A percentile compares a stretch with the other conserved stretches of the same genome.
Conservation (phyloP, 169 alveolate genomes). For the Ichthyophthirius multifiliis region DNA sequence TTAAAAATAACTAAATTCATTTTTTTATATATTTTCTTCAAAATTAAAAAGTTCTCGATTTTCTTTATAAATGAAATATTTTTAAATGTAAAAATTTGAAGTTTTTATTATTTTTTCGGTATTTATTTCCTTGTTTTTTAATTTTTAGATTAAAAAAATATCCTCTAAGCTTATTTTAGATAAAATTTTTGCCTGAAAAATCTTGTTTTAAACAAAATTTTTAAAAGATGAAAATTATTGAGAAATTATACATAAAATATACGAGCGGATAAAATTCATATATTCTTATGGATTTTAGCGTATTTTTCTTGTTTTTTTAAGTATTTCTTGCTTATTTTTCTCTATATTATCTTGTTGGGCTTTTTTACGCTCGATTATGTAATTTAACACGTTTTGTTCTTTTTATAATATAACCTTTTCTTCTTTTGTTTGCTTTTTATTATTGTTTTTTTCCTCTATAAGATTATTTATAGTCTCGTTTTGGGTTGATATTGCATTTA, state of each 20-base stretch:
- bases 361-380: too few relatives aligned
- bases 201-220: background rate
- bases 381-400: too few relatives aligned
- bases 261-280: background rate
- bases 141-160: background rate
- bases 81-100: background rate
- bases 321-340: background rate
- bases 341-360: too few relatives aligned
- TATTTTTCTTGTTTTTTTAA: background rate
- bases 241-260: background rate
- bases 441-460: too few relatives aligned
- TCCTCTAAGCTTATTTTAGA: background rate
- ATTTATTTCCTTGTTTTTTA: background rate
- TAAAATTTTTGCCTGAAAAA: background rate
- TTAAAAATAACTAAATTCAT: background rate
- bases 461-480: too few relatives aligned
- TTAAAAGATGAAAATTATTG: background rate
- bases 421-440: too few relatives aligned
- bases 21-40: background rate
- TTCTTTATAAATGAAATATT: background rate
- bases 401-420: too few relatives aligned
- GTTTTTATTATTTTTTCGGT: background rate
- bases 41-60: background rate
- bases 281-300: conserved; percentile 7
- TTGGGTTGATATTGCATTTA: too few relatives aligned